Evolutionary conservation across 2,329 filamentous ascomycete species (phyloP), one percentile per base, ranked within the genome.

Genomic region (Polychaeton citri): DNA sequence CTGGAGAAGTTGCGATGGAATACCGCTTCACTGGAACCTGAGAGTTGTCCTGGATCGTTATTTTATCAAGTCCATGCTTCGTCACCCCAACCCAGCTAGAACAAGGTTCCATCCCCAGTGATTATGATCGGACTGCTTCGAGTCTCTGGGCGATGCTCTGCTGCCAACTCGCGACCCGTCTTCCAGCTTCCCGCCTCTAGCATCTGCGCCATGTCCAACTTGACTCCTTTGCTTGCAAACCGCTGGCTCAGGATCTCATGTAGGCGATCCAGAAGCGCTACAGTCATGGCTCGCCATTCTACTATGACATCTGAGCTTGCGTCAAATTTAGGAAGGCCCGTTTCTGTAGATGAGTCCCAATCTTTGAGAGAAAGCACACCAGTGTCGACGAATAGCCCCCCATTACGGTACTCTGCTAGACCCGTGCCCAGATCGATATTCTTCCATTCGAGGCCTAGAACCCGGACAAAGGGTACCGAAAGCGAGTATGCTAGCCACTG

Each of bases 171-270:
- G n/a, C 60, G 40, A 48, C 73, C 62, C 59, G 87, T 85, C 80
- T 93, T 94, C 86, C 87, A 95, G 56, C 81, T 92, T 33, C 87
- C 87, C 9, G 86, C 87, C 60, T 94, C 87, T n/a, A 95, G 66
- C 63, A 95, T 74, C 57, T 95, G 87, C 3, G 84, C 74, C 49
- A 94, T 60, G 24, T 66, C 81, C 54, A 95, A 60, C 43, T 65
- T 75, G 20, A 72, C 64, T 2, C 79, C 81, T 10, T 66, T 69
- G 26, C 92, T 59, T 38, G 71, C 73, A 35, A 92, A 55, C 33
- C 69, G 61, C 31, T 65, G 58, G 55, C 81, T 81, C 43, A 82
- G 76, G 36, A 79, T 73, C 5, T 63, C 64, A 15, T 79, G 62
- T 5, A 83, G 64, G 44, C 76, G 68, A 52, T 83, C 79, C 36